Conservation (phyloP, 352 stramenopile genomes). For the Pythium dissotocum region DNA sequence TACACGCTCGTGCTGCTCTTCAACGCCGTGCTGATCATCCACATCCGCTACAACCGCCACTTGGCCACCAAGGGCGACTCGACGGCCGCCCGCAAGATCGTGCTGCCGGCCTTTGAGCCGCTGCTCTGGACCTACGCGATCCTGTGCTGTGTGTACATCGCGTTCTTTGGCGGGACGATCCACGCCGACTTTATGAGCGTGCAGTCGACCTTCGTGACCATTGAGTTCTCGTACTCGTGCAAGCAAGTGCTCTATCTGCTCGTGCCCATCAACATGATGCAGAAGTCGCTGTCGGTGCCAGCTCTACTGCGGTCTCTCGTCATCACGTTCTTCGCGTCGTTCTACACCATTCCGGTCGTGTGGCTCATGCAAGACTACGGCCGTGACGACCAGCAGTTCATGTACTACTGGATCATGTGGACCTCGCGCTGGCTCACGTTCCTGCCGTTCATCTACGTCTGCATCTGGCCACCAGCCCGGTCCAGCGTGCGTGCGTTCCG, state of each 20-base stretch:
- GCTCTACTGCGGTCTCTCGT: conserved; percentile 39
- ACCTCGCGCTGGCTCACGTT: no score
- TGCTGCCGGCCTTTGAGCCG: conserved; percentile 68
- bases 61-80: conserved; percentile 50
- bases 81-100: conserved; percentile 49
- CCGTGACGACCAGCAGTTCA: no score
- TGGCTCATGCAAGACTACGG: not conserved
- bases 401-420: conserved; percentile 21
- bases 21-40: conserved; percentile 33
- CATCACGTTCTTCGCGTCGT: conserved; percentile 36
- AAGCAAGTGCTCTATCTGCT: no score
- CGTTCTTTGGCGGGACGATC: no score
- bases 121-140: conserved; percentile 45
- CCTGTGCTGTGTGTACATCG: conserved; percentile 22
- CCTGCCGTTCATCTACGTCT: no score
- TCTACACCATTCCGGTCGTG: conserved; percentile 38
- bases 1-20: no score
- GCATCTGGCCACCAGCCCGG: no score
- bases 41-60: conserved; percentile 59
- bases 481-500: no score
- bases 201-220: no score
- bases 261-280: conserved; percentile 42
- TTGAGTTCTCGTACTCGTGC: no score
- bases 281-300: conserved; percentile 57
- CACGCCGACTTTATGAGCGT: no score